These are phyloP conservation scores for Trichothecium sympodiale DNA, from an alignment of 2,329 filamentous ascomycete genomes.

Conservation along the genomic window DNA sequence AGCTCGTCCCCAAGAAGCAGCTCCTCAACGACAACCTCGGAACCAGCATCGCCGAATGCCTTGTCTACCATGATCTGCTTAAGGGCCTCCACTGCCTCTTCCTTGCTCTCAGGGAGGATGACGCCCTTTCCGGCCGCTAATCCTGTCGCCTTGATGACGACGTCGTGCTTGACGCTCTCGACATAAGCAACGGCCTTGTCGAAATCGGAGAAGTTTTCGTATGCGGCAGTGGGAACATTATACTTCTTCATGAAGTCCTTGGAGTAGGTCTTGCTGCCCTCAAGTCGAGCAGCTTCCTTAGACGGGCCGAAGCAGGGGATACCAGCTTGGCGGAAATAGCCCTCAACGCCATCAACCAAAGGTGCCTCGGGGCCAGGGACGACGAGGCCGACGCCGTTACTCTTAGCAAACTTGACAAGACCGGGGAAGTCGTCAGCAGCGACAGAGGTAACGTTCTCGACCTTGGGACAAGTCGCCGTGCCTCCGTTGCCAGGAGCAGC, in stretches of 20 bases:
- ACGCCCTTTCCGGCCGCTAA: constrained; percentile 93
- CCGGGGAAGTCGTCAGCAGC: constrained; percentile 66
- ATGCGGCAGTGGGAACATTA: constrained; percentile 80
- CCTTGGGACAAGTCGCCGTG: constrained; percentile 60
- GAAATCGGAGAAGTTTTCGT: constrained; percentile 78
- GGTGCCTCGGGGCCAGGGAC: constrained; percentile 88
- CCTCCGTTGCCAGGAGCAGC: constrained; percentile 77
- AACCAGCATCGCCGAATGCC: constrained; percentile 76
- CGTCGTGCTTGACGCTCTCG: constrained; percentile 55
- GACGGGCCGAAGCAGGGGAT: constrained; percentile 82
- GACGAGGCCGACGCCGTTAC: constrained; percentile 67
- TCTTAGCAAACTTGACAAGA: constrained; percentile 64
- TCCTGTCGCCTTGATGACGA: constrained; percentile 91
- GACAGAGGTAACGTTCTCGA: constrained; percentile 58
- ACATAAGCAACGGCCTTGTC: constrained; percentile 64
- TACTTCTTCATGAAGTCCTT: constrained; percentile 97
- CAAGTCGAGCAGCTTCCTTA: constrained; percentile 74
- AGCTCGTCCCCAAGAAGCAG: constrained; percentile 86
- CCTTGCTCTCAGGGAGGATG: constrained; percentile 70
- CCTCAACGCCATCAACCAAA: constrained; percentile 83
- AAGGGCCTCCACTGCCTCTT: constrained; percentile 72
- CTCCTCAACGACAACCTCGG: constrained; percentile 93
- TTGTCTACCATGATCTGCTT: constrained; percentile 83
- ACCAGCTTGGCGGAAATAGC: constrained; percentile 62
- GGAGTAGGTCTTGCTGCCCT: constrained; percentile 93